Percentiles rank a stretch among this genome's conserved stretches.
Evolutionary conservation across 2,329 filamentous ascomycete species (phyloP).

Genomic region (Elsinoe arachidis): DNA sequence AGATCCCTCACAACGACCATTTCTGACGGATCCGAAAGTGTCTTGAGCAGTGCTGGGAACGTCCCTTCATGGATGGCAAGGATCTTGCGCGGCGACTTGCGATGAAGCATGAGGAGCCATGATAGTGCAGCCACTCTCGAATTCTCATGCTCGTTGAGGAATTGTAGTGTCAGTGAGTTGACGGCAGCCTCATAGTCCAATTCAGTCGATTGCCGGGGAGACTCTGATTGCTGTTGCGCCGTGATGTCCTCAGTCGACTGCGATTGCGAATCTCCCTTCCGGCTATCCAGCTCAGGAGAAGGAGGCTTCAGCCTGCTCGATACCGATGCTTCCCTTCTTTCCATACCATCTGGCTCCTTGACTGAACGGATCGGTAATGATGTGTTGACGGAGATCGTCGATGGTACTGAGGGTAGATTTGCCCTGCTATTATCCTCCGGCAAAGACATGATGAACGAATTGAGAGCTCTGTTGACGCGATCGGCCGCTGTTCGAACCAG

Average conservation of each 20-base stretch:
- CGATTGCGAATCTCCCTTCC: conserved; percentile 3
- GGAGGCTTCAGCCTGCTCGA: conserved; percentile 15
- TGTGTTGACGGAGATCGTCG: conserved; percentile 4
- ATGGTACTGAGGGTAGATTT: conserved; percentile 22
- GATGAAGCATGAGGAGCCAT: conserved; percentile 96
- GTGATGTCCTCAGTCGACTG: conserved; percentile 15
- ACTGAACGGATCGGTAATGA: background rate
- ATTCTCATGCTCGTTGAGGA: conserved; percentile 92
- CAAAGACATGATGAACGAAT: conserved; percentile 88
- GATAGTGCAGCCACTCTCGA: conserved; percentile 87
- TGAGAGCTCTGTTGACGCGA: conserved; percentile 80
- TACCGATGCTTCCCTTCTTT: conserved; percentile 36
- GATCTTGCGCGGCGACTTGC: conserved; percentile 80
- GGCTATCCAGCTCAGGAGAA: conserved; percentile 11
- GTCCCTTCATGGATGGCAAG: conserved; percentile 95
- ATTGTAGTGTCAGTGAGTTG: conserved; percentile 82
- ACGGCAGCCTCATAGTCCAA: conserved; percentile 96
- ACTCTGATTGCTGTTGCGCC: conserved; percentile 35
- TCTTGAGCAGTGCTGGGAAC: conserved; percentile 92
- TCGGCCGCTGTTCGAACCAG: conserved; percentile 80
- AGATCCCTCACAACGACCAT: conserved; percentile 92
- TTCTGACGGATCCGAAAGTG: conserved; percentile 87
- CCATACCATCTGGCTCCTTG: conserved; percentile 29
- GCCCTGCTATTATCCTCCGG: conserved; percentile 51
- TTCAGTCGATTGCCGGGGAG: conserved; percentile 50